Evolutionary conservation across 2,329 filamentous ascomycete genomes (phyloP), one percentile per base, ranked within the genome.

Genomic region (Gnomoniopsis sp.): DNA sequence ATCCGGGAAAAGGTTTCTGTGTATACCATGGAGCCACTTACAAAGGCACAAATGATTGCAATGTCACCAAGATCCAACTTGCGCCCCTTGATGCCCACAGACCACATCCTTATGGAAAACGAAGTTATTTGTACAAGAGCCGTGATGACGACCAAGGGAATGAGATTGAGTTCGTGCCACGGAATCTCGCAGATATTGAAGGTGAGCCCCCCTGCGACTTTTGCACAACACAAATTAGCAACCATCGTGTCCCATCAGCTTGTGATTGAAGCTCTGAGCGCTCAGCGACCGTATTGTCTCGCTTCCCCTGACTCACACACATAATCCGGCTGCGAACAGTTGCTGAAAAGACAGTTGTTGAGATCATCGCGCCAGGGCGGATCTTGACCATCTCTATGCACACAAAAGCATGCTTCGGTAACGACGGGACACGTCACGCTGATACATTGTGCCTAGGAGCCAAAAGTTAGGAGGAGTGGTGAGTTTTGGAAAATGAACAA

Each of bases 41-140:
- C 55, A 19, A 19, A 57, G 3, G 48, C 41, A 21, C 46, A 26
- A 3, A 34, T 33, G 3, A 57, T 57, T 2, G 55, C 26, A 12
- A 50, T 57, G 43, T 57, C 55, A 33, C 52, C 55, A 7, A 17
- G 17, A 14, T 41, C 55, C 33, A 38, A 36, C 19, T 33, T 43
- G 14, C 43, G 49, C 15, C 44, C 15, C 41, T 38, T 53, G 6
- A 21, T 6, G 12, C 51, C 30, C 11, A 44, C 41, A 6, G 34
- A 44, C 22, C 17, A 19, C 46, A 53, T 48, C 11, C 55, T 21
- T 38, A 43, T 46, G 26, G 46, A 33, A 19, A 58, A 53, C 21
- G 53, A 53, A 6, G 47, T 7, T 7, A 53, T 46, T 17, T 58
- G 26, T 1, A 58, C 38, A 3, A 48, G 34, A 12, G 55, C 49